Evolutionary conservation across 192 early-diverging fungal species (phyloP), one percentile per base, ranked within the genome.

Genomic region (Dissophora ornata): DNA sequence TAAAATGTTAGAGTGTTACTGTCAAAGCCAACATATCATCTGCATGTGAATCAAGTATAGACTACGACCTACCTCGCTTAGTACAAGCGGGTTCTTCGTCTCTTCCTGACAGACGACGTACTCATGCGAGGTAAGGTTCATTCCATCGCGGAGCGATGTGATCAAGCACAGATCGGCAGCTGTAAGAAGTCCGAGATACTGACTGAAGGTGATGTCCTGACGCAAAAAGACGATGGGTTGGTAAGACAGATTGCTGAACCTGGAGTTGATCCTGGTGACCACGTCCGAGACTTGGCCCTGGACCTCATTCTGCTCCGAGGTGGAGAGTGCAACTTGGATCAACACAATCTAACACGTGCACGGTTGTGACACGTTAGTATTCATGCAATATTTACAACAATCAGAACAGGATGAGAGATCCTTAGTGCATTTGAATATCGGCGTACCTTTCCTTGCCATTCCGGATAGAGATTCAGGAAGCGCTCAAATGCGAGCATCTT

Each of bases 111-210:
- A 97, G 16, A 96, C 87, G 45, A 97, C 90, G 80, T 91, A 97
- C 79, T 97, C 95, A 61, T 98, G 96, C 5, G 91, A 93, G 3
- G 95, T 97, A 30, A 95, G 87, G 80, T 98, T 98, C 97, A 99
- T 98, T 29, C 96, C 97, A 65, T 99, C 97, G 22, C 97, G 89
- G 22, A 98, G 82, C 34, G 92, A 87, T 1, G 96, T 97, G 36
- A 98, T 95, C 11, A 99, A 80, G 58, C 92, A 94, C 16, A 92
- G 85, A 66, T 98, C 95, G 1, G 97, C 97, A 1, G 90, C 86
- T 16, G 88, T 90, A 22, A 99, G 80, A 34, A 99, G 83, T 0
- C 95, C 96, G 44, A 92, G 84, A 66, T 98, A 99, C 62, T 99
- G 95, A 58, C 89, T 89, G 68, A 90, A 91, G 30, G 96, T 91